Conservation (phyloP, 2,329 filamentous ascomycete species). For the Botrytis aclada region DNA sequence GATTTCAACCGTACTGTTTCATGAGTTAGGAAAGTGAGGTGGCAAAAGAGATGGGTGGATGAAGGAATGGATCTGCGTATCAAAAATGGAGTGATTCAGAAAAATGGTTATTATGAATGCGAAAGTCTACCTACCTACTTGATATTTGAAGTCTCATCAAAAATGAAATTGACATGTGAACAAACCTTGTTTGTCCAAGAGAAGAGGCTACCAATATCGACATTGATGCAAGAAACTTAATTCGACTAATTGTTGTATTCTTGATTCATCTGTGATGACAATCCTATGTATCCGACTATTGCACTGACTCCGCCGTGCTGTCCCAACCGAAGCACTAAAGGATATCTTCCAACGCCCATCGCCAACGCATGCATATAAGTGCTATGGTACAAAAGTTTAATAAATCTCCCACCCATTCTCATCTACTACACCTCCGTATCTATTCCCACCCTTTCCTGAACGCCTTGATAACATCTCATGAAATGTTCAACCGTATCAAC, state of each 20-base stretch:
- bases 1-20: not conserved
- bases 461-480: not conserved
- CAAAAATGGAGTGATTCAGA: not conserved
- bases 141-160: not conserved
- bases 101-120: not conserved
- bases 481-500: not conserved
- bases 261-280: not conserved
- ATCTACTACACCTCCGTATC: not conserved
- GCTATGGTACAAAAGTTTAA: not conserved
- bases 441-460: not conserved
- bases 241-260: not conserved
- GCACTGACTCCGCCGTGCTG: not conserved
- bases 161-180: not conserved
- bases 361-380: not conserved
- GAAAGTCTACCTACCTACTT: not conserved
- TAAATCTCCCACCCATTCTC: not conserved
- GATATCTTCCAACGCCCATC: not conserved
- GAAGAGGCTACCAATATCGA: not conserved
- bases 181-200: not conserved
- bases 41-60: not conserved
- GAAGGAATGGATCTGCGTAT: not conserved
- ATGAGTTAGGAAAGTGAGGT: not conserved
- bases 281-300: not conserved
- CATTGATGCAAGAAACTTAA: not conserved
- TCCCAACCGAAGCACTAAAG: not conserved